phyloP scores from a whole-genome alignment of 495 filamentous ascomycete species.

The Evansstolkia leycettana region DNA sequence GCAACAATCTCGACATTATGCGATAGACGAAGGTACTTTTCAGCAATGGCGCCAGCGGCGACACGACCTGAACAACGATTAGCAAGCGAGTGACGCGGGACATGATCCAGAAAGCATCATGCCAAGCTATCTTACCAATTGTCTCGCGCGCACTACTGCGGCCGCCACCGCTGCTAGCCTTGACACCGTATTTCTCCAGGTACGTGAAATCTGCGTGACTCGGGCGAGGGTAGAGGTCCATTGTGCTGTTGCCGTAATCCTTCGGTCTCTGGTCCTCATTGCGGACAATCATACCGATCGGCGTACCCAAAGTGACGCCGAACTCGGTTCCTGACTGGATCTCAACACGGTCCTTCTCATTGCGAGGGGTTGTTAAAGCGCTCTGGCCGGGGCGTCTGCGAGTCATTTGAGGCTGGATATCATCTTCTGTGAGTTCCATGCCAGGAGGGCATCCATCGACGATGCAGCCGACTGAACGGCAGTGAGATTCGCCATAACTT shows the following conservation, averaged over 20 bases:
- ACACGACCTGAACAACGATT: constrained; percentile 47
- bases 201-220: constrained; percentile 97
- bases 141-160: constrained; percentile 90
- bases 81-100: too few relatives aligned
- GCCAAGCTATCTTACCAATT: constrained; percentile 43
- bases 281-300: constrained; percentile 75
- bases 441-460: constrained; percentile 84
- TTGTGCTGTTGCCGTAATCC: constrained; percentile 85
- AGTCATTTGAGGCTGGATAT: constrained; percentile 93
- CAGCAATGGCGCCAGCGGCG: constrained; percentile 87
- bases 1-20: constrained; percentile 86
- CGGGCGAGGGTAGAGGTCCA: constrained; percentile 83
- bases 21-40: constrained; percentile 75
- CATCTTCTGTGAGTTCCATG: constrained; percentile 73
- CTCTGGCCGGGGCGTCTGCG: constrained; percentile 85
- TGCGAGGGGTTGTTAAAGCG: constrained; percentile 77
- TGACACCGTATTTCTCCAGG: constrained; percentile 92
- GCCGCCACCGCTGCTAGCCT: constrained; percentile 85
- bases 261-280: constrained; percentile 92
- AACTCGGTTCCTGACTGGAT: constrained; percentile 95
- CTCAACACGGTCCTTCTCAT: constrained; percentile 83
- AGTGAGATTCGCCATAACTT: constrained; percentile 86
- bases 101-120: too few relatives aligned
- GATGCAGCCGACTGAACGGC: constrained; percentile 80
- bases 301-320: constrained; percentile 83